These are phyloP conservation scores for Candida methanosorbosa DNA, from an alignment of 805 yeast species.

Conservation along the genomic window DNA sequence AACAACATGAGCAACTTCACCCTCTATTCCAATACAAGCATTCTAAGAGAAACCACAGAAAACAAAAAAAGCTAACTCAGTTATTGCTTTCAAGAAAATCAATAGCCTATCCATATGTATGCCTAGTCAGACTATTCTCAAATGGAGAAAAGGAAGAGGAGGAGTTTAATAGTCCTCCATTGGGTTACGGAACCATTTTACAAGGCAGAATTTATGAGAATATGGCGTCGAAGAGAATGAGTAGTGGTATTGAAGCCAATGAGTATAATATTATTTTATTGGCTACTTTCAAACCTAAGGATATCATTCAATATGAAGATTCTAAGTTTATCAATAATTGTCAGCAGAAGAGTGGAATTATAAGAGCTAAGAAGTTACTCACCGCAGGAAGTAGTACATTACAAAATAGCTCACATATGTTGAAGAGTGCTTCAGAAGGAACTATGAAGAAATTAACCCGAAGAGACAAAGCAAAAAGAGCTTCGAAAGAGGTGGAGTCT, in stretches of 20 bases:
- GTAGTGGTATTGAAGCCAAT: background rate
- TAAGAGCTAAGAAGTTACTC: background rate
- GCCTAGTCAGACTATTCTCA: conserved; percentile 13
- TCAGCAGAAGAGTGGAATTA: too few relatives aligned
- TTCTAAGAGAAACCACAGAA: background rate
- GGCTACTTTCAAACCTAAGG: conserved; percentile 19
- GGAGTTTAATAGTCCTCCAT: conserved; percentile 15
- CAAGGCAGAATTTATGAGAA: conserved; percentile 34
- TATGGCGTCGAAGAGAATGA: conserved; percentile 23
- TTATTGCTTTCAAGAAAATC: conserved; percentile 10
- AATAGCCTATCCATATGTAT: conserved; percentile 21
- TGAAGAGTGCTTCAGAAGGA: too few relatives aligned
- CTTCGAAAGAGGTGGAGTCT: too few relatives aligned
- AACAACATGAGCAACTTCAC: too few relatives aligned
- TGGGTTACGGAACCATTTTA: conserved; percentile 30
- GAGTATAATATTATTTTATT: conserved; percentile 12
- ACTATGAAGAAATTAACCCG: too few relatives aligned
- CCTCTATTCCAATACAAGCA: too few relatives aligned
- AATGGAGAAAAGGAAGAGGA: conserved; percentile 1
- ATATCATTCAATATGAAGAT: conserved; percentile 17
- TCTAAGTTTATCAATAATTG: conserved; percentile 7
- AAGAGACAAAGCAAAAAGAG: too few relatives aligned
- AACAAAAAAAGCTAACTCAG: background rate
- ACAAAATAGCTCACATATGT: too few relatives aligned
- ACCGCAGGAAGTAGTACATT: background rate